Evolutionary conservation across 2,329 filamentous ascomycete genomes (phyloP).

Genomic region (Hypomyces rosellus): DNA sequence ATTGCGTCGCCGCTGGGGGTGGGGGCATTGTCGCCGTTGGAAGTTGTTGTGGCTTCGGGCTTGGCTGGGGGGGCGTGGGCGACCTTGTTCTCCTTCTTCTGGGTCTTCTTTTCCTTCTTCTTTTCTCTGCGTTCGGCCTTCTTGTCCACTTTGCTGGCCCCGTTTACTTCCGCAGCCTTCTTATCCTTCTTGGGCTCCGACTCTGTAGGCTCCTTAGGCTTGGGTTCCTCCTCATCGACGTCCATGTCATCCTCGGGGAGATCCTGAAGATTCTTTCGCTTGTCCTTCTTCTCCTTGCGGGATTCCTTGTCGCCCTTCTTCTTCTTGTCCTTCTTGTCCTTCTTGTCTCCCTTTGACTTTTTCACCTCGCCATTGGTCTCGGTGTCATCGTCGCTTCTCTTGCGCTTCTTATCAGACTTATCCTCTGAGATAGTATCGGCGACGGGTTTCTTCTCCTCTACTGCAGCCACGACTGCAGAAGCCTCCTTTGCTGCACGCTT

Average conservation of each 20-base stretch:
- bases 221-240: conserved; percentile 18
- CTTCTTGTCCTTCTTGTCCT: conserved; percentile 30
- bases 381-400: conserved; percentile 25
- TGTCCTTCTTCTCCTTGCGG: conserved; percentile 36
- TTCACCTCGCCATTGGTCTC: conserved; percentile 19
- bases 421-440: conserved; percentile 16
- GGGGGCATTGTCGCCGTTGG: not conserved
- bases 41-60: not conserved
- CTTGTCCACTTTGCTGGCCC: conserved; percentile 25
- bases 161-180: conserved; percentile 12
- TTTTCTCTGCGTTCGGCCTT: conserved; percentile 32
- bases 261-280: conserved; percentile 32
- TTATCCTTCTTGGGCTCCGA: conserved; percentile 20
- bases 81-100: conserved; percentile 28
- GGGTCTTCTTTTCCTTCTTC: conserved; percentile 21
- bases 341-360: conserved; percentile 27
- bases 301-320: conserved; percentile 29
- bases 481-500: conserved; percentile 31
- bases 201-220: conserved; percentile 14
- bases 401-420: conserved; percentile 30
- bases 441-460: conserved; percentile 23
- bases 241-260: conserved; percentile 28
- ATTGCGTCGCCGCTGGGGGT: conserved; percentile 27
- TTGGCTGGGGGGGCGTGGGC: not conserved
- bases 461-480: conserved; percentile 20